Conservation (phyloP, 176 grass and related monocot species). For the Bolboschoenus planiculmis region DNA sequence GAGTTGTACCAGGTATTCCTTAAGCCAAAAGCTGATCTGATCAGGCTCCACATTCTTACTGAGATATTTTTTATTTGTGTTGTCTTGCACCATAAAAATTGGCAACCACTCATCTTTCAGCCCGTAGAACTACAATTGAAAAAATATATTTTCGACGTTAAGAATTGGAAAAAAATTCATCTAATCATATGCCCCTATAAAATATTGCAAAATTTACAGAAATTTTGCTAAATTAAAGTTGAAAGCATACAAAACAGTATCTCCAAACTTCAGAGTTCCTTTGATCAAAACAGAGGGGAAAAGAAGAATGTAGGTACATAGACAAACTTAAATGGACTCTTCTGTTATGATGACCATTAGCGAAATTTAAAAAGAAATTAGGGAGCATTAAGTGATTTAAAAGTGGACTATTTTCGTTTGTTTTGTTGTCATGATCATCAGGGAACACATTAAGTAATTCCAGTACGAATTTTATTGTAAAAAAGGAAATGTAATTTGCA, state of each 20-base stretch:
- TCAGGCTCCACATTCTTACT: conserved; percentile 58
- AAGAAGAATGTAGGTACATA: neutral
- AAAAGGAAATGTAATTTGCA: conserved; percentile 10
- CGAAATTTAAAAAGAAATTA: too few species aligned
- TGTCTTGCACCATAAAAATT: conserved; percentile 55
- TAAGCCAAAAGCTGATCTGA: conserved; percentile 67
- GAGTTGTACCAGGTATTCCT: conserved; percentile 62
- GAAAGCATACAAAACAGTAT: neutral
- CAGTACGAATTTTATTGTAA: neutral
- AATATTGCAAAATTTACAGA: neutral
- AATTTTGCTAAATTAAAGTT: neutral
- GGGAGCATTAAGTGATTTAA: neutral
- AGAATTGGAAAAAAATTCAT: neutral
- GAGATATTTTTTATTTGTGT: conserved; percentile 52
- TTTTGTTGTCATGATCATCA: neutral
- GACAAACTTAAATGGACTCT: neutral
- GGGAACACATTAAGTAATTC: neutral
- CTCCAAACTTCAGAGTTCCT: neutral
- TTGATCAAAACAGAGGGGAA: neutral
- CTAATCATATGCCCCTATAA: neutral
- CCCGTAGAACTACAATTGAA: conserved; percentile 61
- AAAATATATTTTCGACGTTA: conserved; percentile 15
- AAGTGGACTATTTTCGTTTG: neutral
- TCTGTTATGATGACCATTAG: neutral
- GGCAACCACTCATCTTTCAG: conserved; percentile 59